phyloP scores from a whole-genome alignment of 257 asterid species.

The Solanum sparsipilum region DNA sequence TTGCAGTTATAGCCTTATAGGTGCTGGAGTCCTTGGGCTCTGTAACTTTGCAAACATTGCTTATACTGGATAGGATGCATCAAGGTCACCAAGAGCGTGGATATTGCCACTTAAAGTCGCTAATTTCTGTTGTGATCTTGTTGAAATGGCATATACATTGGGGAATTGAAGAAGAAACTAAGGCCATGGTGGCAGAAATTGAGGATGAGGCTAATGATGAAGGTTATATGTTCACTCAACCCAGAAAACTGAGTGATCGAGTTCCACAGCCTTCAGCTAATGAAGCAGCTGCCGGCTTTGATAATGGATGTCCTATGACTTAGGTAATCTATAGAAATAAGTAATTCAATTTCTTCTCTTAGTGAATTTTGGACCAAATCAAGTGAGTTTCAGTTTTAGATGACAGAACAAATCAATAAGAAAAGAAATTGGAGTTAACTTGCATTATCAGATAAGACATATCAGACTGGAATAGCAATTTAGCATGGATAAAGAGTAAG shows the following conservation, averaged over 20 bases:
- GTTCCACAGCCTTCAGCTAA: slow-evolving; percentile 57
- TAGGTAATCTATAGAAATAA: slow-evolving; percentile 17
- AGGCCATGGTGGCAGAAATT: slow-evolving; percentile 69
- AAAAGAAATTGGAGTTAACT: not conserved
- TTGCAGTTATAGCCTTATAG: slow-evolving; percentile 23
- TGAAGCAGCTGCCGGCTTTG: slow-evolving; percentile 63
- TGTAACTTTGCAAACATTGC: slow-evolving; percentile 28
- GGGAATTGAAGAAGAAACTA: slow-evolving; percentile 53
- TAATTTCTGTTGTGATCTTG: slow-evolving; percentile 54
- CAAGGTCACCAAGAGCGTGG: slow-evolving; percentile 63
- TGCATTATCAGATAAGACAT: not conserved
- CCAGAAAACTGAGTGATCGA: slow-evolving; percentile 61
- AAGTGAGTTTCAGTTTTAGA: not conserved
- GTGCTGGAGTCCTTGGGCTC: slow-evolving; percentile 44
- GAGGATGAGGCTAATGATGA: slow-evolving; percentile 76
- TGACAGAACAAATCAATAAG: not conserved
- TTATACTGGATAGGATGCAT: slow-evolving; percentile 41
- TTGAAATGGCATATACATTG: slow-evolving; percentile 60
- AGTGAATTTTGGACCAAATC: not conserved
- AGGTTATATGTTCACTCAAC: slow-evolving; percentile 60
- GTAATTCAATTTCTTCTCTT: not conserved
- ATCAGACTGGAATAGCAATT: not conserved
- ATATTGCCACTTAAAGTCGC: slow-evolving; percentile 61
- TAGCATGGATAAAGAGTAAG: not conserved
- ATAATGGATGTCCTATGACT: slow-evolving; percentile 69